These are phyloP conservation scores for Micractinium sp. DNA, from an alignment of 139 green algal genomes.

Conservation along the genomic window DNA sequence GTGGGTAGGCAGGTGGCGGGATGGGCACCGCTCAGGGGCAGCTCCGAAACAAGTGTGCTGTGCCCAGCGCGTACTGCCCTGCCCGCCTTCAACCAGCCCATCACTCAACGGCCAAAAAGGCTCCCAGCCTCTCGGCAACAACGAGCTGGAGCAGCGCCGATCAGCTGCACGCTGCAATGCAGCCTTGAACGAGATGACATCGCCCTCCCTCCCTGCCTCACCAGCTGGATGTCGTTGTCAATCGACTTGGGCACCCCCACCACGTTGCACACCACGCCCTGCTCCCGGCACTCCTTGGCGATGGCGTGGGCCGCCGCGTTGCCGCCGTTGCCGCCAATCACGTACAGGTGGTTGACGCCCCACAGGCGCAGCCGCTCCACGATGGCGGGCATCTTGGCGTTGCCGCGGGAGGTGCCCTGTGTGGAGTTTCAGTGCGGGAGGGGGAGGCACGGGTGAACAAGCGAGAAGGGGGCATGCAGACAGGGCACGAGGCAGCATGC, in stretches of 20 bases:
- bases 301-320: slow-evolving; percentile 90
- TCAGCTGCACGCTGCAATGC: too few species aligned
- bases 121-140: too few species aligned
- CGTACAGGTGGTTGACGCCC: slow-evolving; percentile 93
- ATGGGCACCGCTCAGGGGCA: neutral
- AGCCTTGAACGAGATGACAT: too few species aligned
- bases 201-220: neutral
- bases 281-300: slow-evolving; percentile 73
- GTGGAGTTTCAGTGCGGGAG: neutral
- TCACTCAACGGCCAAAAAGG: too few species aligned
- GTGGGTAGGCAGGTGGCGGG: neutral
- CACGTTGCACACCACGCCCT: slow-evolving; percentile 81
- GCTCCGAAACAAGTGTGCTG: neutral
- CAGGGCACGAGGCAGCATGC: neutral
- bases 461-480: neutral
- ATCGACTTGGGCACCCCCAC: slow-evolving; percentile 98
- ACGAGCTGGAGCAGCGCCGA: too few species aligned
- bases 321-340: slow-evolving; percentile 85
- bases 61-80: neutral
- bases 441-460: neutral
- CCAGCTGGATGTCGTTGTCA: slow-evolving; percentile 97
- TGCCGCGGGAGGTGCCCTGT: slow-evolving; percentile 93
- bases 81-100: too few species aligned
- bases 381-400: slow-evolving; percentile 92
- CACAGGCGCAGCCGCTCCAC: slow-evolving; percentile 89